Evolutionary conservation across 805 yeast genomes (phyloP), one percentile per base, ranked within the genome.

Genomic region (Metschnikowia orientalis): DNA sequence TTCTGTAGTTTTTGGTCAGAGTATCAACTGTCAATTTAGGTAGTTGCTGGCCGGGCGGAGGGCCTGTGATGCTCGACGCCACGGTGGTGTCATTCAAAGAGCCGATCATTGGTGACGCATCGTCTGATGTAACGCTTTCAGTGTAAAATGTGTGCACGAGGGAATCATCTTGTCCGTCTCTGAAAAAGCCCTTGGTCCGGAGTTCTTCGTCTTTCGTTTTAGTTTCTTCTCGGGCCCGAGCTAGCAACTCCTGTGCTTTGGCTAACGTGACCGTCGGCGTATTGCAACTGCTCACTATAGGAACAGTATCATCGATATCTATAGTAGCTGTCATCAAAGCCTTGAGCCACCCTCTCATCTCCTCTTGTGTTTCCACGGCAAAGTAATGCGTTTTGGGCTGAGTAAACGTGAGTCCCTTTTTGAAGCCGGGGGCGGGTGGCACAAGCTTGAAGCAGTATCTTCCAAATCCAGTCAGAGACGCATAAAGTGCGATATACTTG

Each of bases 351-450:
- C 73, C 74, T 53, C 95, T 72, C 95, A 90, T 83, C 43, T 90
- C 97, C 30, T 87, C 95, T 37, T 71, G 75, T 0, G 86, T 73
- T 30, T 92, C 97, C 26, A 90, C 96, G 0, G 97, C 97, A 70
- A 92, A 92, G 57, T 82, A 92, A 51, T 92, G 98, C 6, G 88
- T 84, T 45, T 88, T 86, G 18, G 95, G 98, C 44, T 89, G 95
- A 0, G 99, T 92, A 57, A 92, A 92, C 0, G 95, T 89, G 37
- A 92, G 74, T 0, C 97, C 97, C 61, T 89, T 90, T 45, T 81
- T 80, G 33, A 90, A 85, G 0, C 99, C 99, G 0, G 97, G 97
- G 2, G 95, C 95, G 0, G 99, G 99, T 7, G 99, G 99, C 3
- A 89, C 77, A 8, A 92, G 57, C 57, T 89, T 89, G 67, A 92